phyloP scores from a whole-genome alignment of 345 rosid species.

The Bruguiera gymnorhiza region DNA sequence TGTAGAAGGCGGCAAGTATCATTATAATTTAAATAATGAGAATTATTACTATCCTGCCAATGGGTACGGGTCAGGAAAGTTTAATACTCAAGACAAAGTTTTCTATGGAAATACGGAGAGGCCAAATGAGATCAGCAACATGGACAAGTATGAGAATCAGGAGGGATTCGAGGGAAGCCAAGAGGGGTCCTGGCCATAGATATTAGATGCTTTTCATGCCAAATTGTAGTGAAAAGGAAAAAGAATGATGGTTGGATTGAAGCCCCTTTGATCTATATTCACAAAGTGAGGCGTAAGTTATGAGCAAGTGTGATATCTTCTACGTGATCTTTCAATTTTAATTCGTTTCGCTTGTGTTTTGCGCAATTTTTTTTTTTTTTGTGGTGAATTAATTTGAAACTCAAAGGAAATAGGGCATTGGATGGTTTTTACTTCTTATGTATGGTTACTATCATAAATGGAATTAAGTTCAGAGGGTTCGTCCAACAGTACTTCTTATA shows the following conservation, averaged over 20 bases:
- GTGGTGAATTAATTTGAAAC: too few species aligned
- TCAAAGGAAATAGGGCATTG: too few species aligned
- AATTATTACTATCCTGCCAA: conserved; percentile 12
- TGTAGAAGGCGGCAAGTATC: conserved; percentile 47
- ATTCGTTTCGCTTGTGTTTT: neutral
- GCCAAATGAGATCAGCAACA: conserved; percentile 46
- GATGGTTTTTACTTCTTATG: too few species aligned
- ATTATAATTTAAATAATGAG: conserved; percentile 22
- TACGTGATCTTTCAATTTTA: neutral
- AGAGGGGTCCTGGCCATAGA: conserved; percentile 43
- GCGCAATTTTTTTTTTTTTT: neutral
- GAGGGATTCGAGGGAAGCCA: conserved; percentile 28
- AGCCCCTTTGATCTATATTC: neutral
- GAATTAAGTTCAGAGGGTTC: too few species aligned
- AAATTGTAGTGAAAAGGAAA: neutral
- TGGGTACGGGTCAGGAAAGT: conserved; percentile 5
- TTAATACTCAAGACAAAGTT: conserved; percentile 8
- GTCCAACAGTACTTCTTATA: too few species aligned
- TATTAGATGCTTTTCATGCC: neutral
- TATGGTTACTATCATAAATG: too few species aligned
- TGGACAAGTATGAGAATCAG: conserved; percentile 53
- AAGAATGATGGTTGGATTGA: neutral
- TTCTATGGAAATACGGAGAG: conserved; percentile 22
- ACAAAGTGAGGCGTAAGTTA: neutral
- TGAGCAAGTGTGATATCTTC: neutral